A percentile compares a stretch with the other conserved stretches of the same genome.
Evolutionary conservation across 2,329 filamentous ascomycete species (phyloP).

Genomic region (Neofusicoccum sp.): DNA sequence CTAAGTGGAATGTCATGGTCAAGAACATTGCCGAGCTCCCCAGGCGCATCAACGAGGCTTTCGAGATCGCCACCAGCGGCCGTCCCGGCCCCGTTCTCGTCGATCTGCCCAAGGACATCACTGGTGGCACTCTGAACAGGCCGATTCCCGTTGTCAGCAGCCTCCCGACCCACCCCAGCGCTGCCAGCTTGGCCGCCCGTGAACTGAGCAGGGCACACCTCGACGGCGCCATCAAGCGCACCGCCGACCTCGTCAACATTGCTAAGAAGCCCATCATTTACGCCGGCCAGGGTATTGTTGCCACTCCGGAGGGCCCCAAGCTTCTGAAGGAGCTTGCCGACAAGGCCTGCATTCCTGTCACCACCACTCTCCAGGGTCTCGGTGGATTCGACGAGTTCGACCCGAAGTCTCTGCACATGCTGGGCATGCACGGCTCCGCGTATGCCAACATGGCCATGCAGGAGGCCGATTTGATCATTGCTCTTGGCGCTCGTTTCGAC

Average conservation of each 20-base stretch:
- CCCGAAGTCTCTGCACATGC: conserved; percentile 93
- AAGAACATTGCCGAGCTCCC: conserved; percentile 93
- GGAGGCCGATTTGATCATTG: conserved; percentile 92
- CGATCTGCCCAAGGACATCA: conserved; percentile 95
- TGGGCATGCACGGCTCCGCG: conserved; percentile 95
- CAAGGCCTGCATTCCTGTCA: conserved; percentile 88
- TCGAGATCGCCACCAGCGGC: conserved; percentile 94
- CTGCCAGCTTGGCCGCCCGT: conserved; percentile 77
- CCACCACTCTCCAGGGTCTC: conserved; percentile 90
- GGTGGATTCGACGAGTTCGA: conserved; percentile 92
- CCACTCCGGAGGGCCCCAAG: conserved; percentile 72
- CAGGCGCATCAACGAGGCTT: conserved; percentile 92
- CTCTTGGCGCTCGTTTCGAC: conserved; percentile 89
- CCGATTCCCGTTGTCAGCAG: conserved; percentile 77
- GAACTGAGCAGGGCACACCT: conserved; percentile 72
- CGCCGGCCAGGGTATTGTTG: conserved; percentile 85
- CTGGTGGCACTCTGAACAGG: conserved; percentile 75
- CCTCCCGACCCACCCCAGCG: conserved; percentile 78
- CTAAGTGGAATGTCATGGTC: conserved; percentile 99
- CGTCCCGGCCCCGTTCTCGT: conserved; percentile 92
- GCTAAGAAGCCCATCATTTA: conserved; percentile 95
- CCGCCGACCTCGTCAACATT: conserved; percentile 78
- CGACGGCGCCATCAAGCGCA: conserved; percentile 68
- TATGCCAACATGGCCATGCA: conserved; percentile 99
- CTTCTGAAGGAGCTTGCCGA: conserved; percentile 84